Evolutionary conservation across 192 early-diverging fungal genomes (phyloP), one percentile per base, ranked within the genome.

Genomic region (Linnemannia schmuckeri): DNA sequence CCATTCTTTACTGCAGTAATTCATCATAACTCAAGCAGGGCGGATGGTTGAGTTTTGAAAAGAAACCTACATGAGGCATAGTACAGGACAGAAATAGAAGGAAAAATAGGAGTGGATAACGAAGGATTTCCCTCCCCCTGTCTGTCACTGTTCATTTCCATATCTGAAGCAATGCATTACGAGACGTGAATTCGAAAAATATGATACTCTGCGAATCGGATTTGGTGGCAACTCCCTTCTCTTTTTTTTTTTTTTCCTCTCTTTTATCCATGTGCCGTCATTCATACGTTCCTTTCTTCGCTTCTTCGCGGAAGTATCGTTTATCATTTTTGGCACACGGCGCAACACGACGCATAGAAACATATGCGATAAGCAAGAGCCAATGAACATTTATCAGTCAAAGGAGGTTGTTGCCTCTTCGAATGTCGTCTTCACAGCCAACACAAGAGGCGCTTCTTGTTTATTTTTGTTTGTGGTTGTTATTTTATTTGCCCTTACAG

Each of bases 21-120:
- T n/a, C 46, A 52, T 49, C 24, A 30, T 30, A n/a, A 44, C 42
- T 46, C 1, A 38, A n/a, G 18, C 7, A 41, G 22, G 24, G 61
- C n/a, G 61, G 9, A 42, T 72, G 70, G 70, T 38, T 22, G 37
- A 42, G 70, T 72, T 72, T 72, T 22, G 70, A 72, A 72, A 24
- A 72, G 70, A 42, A 17, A 72, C 38, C 7, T 42, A 44, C 61
- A 30, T 66, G 30, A 33, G 30, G 61, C 61, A 66, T 33, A 33
- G 30, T 13, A 15, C 57, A 63, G 57, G 57, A 63, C 54, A 4
- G 30, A 66, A 33, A 66, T 15, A 30, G 27, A 24, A 66, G 49
- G 10, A 66, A 66, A 4, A 30, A 55, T 22, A 2, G 24, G 54
- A 20, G 4, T 20, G 20, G 54, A 4, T 22, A 24, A 3, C 54